These are phyloP conservation scores for Tremella yokohamensis DNA, from an alignment of 768 basidiomycete species.

Conservation along the genomic window DNA sequence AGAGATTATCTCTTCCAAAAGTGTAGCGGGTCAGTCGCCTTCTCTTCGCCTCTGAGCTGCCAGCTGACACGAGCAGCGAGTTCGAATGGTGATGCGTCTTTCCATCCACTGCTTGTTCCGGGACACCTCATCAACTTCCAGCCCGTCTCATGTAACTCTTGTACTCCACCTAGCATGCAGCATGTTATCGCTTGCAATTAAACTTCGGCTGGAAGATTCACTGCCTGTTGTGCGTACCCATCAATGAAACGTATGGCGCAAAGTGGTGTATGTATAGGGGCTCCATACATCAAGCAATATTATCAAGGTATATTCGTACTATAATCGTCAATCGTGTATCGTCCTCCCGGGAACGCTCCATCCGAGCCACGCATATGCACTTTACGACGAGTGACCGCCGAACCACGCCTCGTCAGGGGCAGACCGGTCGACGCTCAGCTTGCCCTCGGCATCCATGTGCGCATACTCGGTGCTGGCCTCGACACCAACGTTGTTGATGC, in stretches of 20 bases:
- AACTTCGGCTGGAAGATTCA: no score
- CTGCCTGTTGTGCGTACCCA: no score
- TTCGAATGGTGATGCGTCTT: conserved; percentile 18
- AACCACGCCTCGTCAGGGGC: conserved; percentile 51
- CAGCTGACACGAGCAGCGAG: conserved; percentile 12
- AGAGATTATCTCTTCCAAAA: conserved; percentile 96
- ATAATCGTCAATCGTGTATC: no score
- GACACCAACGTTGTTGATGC: conserved; percentile 42
- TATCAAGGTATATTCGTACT: no score
- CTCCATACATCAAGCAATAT: no score
- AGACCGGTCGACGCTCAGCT: conserved; percentile 35
- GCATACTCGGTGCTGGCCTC: conserved; percentile 47
- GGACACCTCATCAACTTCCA: no score
- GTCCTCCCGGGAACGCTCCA: not conserved
- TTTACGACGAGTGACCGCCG: conserved; percentile 28
- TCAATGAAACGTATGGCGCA: no score
- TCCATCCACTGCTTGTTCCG: not conserved
- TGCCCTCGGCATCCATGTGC: conserved; percentile 43
- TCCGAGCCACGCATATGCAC: not conserved
- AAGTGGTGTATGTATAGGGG: no score
- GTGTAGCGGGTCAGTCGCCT: conserved; percentile 75
- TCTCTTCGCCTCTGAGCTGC: not conserved
- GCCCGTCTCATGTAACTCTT: no score
- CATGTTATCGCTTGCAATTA: no score
- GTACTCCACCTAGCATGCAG: no score